phyloP scores from a whole-genome alignment of 2,329 filamentous ascomycete genomes.

The Ophiocordyceps australis region DNA sequence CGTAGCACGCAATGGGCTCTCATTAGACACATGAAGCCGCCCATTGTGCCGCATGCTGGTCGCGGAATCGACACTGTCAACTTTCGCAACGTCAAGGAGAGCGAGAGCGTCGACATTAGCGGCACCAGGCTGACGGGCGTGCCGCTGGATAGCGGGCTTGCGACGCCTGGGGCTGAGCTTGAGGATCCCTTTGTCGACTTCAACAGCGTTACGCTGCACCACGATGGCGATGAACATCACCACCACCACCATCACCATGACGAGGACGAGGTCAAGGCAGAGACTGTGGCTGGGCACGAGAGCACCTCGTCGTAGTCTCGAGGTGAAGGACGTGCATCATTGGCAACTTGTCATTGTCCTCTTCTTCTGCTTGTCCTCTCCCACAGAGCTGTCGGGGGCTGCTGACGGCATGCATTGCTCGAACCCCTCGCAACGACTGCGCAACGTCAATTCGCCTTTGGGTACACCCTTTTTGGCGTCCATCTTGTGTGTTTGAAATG shows the following conservation, averaged over 20 bases:
- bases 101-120: slow-evolving; percentile 77
- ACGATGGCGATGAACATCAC: slow-evolving; percentile 67
- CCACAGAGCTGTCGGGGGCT: too few relatives aligned
- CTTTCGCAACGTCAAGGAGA: slow-evolving; percentile 96
- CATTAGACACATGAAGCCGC: slow-evolving; percentile 93
- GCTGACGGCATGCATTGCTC: too few relatives aligned
- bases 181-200: slow-evolving; percentile 95
- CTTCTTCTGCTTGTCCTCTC: too few relatives aligned
- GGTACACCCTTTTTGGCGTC: too few relatives aligned
- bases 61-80: slow-evolving; percentile 88
- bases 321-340: too few relatives aligned
- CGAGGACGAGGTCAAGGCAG: slow-evolving; percentile 8
- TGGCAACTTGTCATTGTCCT: too few relatives aligned
- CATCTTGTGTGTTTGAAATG: too few relatives aligned
- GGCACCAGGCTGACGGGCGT: slow-evolving; percentile 55
- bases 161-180: slow-evolving; percentile 67
- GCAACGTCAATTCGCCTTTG: too few relatives aligned
- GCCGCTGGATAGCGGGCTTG: slow-evolving; percentile 67
- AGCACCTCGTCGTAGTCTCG: slow-evolving; percentile 4
- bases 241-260: slow-evolving; percentile 10
- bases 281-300: too few relatives aligned
- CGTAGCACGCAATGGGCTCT: slow-evolving; percentile 90
- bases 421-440: too few relatives aligned
- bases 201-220: slow-evolving; percentile 93
- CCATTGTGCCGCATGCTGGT: slow-evolving; percentile 84